phyloP scores from a whole-genome alignment of 2,329 filamentous ascomycete genomes.

The Pyricularia pennisetigena region DNA sequence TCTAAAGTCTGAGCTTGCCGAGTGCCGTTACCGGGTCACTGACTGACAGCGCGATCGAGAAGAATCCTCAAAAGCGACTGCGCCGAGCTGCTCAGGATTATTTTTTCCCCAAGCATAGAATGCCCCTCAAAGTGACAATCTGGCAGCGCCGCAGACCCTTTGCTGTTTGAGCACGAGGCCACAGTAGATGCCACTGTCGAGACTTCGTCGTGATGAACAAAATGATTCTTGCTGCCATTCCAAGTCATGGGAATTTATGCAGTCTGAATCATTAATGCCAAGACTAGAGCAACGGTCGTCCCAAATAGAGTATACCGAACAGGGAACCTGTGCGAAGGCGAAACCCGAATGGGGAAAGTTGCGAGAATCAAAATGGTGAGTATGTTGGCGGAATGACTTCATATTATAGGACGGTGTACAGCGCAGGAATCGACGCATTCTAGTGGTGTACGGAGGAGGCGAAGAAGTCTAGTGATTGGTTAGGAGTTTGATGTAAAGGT shows the following conservation, averaged over 20 bases:
- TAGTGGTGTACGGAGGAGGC: conserved; percentile 23
- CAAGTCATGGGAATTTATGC: not conserved
- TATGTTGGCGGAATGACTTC: conserved; percentile 61
- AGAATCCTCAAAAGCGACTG: not conserved
- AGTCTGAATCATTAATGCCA: not conserved
- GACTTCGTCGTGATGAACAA: not conserved
- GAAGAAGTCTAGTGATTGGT: conserved; percentile 46
- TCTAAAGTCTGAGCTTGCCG: not conserved
- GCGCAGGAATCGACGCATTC: conserved; percentile 36
- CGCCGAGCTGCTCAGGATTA: not conserved
- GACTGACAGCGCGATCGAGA: not conserved
- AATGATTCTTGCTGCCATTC: not conserved
- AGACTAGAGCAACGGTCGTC: not conserved
- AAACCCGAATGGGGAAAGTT: conserved; percentile 49
- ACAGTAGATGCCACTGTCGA: not conserved
- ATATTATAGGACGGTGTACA: conserved; percentile 40
- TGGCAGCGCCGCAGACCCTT: not conserved
- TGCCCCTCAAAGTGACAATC: not conserved
- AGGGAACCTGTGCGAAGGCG: not conserved
- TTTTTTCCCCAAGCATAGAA: not conserved
- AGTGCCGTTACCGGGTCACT: not conserved
- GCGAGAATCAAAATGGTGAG: conserved; percentile 60
- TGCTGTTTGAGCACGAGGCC: not conserved
- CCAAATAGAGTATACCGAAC: not conserved
- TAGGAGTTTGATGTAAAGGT: conserved; percentile 44